phyloP scores from a whole-genome alignment of 495 filamentous ascomycete genomes.

The Penicillium robsamsonii region DNA sequence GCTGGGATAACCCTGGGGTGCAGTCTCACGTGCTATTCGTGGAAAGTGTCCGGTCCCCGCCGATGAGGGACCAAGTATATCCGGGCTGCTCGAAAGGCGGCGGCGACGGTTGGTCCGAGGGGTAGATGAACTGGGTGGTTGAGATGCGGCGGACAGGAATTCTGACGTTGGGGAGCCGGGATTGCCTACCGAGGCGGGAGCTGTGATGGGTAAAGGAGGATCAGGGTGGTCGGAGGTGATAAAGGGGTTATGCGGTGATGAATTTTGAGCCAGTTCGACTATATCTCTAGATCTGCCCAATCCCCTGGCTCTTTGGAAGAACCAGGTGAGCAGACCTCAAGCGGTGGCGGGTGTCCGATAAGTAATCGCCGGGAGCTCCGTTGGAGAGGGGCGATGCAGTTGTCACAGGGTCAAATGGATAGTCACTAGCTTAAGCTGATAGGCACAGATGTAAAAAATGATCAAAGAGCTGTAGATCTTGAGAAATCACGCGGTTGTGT shows the following conservation, averaged over 20 bases:
- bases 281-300: slow-evolving; percentile 46
- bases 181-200: slow-evolving; percentile 21
- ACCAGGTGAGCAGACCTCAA: slow-evolving; percentile 51
- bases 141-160: slow-evolving; percentile 9
- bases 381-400: not conserved
- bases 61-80: slow-evolving; percentile 15
- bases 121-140: slow-evolving; percentile 12
- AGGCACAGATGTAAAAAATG: not conserved
- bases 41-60: slow-evolving; percentile 23
- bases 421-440: not conserved
- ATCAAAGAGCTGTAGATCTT: not conserved
- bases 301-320: slow-evolving; percentile 48
- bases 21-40: slow-evolving; percentile 31
- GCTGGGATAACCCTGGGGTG: slow-evolving; percentile 26
- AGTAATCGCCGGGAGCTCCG: slow-evolving; percentile 11
- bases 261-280: slow-evolving; percentile 66
- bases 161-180: slow-evolving; percentile 19
- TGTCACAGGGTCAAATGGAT: slow-evolving; percentile 3
- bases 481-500: slow-evolving; percentile 1
- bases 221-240: slow-evolving; percentile 60
- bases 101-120: slow-evolving; percentile 25
- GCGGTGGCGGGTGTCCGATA: slow-evolving; percentile 11
- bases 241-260: slow-evolving; percentile 46
- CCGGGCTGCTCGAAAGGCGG: slow-evolving; percentile 32
- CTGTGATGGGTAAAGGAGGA: slow-evolving; percentile 38